These are phyloP conservation scores for Neofusicoccum umdonicola DNA, from an alignment of 2,329 filamentous ascomycete genomes.

Conservation along the genomic window DNA sequence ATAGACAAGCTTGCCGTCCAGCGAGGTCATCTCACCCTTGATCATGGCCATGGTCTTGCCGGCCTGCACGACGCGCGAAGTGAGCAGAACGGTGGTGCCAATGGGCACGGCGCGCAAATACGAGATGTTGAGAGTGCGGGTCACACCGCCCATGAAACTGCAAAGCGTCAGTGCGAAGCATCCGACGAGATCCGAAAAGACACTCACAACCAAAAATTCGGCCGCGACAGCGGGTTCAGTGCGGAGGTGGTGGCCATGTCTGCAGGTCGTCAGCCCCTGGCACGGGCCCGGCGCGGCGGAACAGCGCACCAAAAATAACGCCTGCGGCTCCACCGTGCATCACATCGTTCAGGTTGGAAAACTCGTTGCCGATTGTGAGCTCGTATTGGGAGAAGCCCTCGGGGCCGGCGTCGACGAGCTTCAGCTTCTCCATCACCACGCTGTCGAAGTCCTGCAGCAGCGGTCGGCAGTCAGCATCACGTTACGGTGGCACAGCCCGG, in stretches of 20 bases:
- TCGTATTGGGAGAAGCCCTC: constrained; percentile 37
- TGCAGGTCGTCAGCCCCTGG: background rate
- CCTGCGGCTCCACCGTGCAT: constrained; percentile 42
- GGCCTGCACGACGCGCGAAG: constrained; percentile 44
- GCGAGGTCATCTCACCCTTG: constrained; percentile 48
- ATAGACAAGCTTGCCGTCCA: constrained; percentile 49
- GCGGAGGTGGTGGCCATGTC: constrained; percentile 49
- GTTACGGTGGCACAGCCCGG: background rate
- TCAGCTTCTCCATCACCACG: constrained; percentile 37
- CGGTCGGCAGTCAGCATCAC: background rate
- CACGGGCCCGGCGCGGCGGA: background rate
- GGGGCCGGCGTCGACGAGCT: constrained; percentile 35
- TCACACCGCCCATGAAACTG: constrained; percentile 51
- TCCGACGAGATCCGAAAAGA: background rate
- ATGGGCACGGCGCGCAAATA: constrained; percentile 52
- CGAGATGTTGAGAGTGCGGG: constrained; percentile 50
- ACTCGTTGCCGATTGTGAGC: constrained; percentile 33
- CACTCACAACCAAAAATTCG: constrained; percentile 50
- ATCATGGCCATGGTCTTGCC: constrained; percentile 55
- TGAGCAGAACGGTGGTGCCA: constrained; percentile 44
- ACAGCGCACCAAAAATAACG: constrained; percentile 33
- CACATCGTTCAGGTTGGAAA: constrained; percentile 42
- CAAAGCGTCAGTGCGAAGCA: background rate
- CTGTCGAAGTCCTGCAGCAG: constrained; percentile 35
- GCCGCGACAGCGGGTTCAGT: constrained; percentile 47